A percentile compares a stretch with the other conserved stretches of the same genome.
These are phyloP conservation scores for Solanum piurae DNA, from an alignment of 257 asterid genomes.

Conservation along the genomic window DNA sequence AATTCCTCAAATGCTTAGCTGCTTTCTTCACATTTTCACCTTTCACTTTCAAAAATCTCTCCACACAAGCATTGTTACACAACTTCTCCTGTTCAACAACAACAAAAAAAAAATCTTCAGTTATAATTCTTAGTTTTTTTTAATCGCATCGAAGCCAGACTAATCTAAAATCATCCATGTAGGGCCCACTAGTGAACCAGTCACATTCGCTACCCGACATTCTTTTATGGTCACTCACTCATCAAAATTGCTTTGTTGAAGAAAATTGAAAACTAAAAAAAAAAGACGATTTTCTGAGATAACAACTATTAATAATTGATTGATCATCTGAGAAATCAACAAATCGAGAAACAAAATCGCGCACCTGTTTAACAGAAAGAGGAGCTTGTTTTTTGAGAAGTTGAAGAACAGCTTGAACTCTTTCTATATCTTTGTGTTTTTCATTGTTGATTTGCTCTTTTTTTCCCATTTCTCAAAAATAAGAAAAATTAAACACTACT, in stretches of 20 bases:
- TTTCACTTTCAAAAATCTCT: slow-evolving; percentile 68
- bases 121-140: neutral
- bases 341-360: neutral
- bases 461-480: slow-evolving; percentile 41
- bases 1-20: slow-evolving; percentile 60
- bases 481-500: slow-evolving; percentile 2
- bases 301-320: neutral
- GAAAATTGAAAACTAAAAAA: neutral
- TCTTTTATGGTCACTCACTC: neutral
- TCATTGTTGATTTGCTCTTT: slow-evolving; percentile 38
- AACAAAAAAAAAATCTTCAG: neutral
- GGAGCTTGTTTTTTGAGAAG: slow-evolving; percentile 72
- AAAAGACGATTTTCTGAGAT: neutral
- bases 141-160: neutral
- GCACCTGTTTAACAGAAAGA: slow-evolving; percentile 75
- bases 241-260: neutral
- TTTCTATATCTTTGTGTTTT: slow-evolving; percentile 46
- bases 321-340: neutral
- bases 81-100: slow-evolving; percentile 59
- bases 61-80: slow-evolving; percentile 65
- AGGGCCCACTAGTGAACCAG: neutral
- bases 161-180: neutral
- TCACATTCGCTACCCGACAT: neutral
- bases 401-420: slow-evolving; percentile 54
- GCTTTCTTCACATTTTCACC: slow-evolving; percentile 86